Base-by-base conservation (phyloP, 2,329 filamentous ascomycete species). In the Penicillium sp. region DNA sequence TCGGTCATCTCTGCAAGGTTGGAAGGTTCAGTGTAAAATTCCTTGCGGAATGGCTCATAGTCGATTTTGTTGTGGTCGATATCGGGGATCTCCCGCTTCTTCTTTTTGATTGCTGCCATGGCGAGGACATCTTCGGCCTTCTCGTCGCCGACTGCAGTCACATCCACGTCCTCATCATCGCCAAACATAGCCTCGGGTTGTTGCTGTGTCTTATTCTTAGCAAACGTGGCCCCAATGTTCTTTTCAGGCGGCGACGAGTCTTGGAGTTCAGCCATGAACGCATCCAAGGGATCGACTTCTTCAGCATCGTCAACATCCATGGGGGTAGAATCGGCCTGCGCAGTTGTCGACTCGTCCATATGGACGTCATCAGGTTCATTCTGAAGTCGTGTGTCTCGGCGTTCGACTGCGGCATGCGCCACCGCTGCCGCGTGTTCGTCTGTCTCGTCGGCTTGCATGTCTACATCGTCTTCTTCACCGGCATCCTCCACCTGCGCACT, bases 11-110 rank as follows among this genome's bases (percentile, higher is more conserved):
- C 84, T 47, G 86, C 83, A 59, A 97, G 77, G 72, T 99, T 92
- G 19, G 85, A 81, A 10, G 94, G 92, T 70, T 97, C 92, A 10
- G 89, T 87, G 82, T 96, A 99, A 75, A 99, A 99, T 71, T 91
- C 88, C 78, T 96, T 97, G 59, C 93, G 84, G 71, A 99, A 91
- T 4, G 88, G 84, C 64, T 92, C 84, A 65, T 97, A 87, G 53
- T 92, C 84, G 61, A 95, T 77, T 75, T 97, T 97, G 65, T 80
- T 83, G 73, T 97, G 96, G 74, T 99, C 88, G 52, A 96, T 83
- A 0, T 80, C 81, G 0, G 92, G 91, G n/a, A 97, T 87, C 57
- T 97, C 94, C 75, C 97, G 96, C 81, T 96, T 97, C 79, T 96
- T 97, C 68, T 82, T 82, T 82, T 83, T 84, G 53, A 74, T 82